A percentile compares a stretch with the other conserved stretches of the same genome.
These are phyloP conservation scores for Oenanthe javanica DNA, from an alignment of 140 eudicot genomes.

Conservation along the genomic window DNA sequence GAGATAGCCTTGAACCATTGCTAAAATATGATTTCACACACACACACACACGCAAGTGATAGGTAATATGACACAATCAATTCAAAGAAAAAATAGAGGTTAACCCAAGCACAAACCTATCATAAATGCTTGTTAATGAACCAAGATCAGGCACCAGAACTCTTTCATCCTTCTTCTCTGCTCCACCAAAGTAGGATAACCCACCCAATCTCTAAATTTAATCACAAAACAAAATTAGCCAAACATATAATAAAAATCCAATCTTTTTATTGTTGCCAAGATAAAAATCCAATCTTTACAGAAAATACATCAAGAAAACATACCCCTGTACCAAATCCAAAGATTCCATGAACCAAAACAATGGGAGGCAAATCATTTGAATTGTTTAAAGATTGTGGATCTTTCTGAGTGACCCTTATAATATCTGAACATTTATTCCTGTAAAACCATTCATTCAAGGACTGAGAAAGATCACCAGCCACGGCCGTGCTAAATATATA, in stretches of 20 bases:
- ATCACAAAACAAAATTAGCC: neutral
- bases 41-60: conserved; percentile 7
- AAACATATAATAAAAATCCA: neutral
- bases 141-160: conserved; percentile 97
- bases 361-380: conserved; percentile 79
- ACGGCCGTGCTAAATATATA: conserved; percentile 94
- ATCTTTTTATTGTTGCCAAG: neutral
- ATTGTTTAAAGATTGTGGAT: conserved; percentile 13
- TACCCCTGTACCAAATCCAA: conserved; percentile 99
- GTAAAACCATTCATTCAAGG: conserved; percentile 40
- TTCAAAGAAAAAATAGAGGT: neutral
- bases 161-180: conserved; percentile 95
- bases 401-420: conserved; percentile 25
- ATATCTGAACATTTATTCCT: conserved; percentile 34
- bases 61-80: neutral
- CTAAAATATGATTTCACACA: neutral
- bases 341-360: conserved; percentile 89
- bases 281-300: neutral
- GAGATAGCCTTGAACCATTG: neutral
- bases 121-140: conserved; percentile 85
- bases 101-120: conserved; percentile 38
- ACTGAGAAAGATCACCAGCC: conserved; percentile 77
- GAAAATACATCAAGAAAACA: neutral
- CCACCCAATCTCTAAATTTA: conserved; percentile 80
- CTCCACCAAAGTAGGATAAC: conserved; percentile 89